Percentiles rank a stretch among this genome's conserved stretches.
Conservation (phyloP, 805 yeast species). For the Blastobotrys mokoenaii region DNA sequence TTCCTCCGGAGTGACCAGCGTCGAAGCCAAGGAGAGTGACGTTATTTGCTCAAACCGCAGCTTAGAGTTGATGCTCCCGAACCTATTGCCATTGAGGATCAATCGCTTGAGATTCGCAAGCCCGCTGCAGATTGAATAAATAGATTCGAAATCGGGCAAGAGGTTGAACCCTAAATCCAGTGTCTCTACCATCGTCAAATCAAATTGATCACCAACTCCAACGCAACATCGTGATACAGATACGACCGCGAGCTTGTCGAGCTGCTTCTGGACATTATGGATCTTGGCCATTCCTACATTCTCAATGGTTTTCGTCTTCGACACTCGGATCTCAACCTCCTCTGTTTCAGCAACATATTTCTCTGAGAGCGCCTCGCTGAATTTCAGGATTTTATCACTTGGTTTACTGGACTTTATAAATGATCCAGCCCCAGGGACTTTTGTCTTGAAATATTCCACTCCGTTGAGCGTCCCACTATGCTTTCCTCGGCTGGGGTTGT, state of each 20-base stretch:
- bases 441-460: constrained; percentile 41
- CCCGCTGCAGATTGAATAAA: constrained; percentile 32
- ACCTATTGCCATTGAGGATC: constrained; percentile 38
- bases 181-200: not conserved
- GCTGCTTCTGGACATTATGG: constrained; percentile 39
- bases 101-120: constrained; percentile 36
- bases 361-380: constrained; percentile 42
- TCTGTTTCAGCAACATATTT: constrained; percentile 38
- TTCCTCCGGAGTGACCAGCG: constrained; percentile 10
- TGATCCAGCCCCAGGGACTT: constrained; percentile 45
- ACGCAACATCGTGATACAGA: constrained; percentile 43
- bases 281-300: constrained; percentile 58
- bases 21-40: constrained; percentile 17
- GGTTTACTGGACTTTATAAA: constrained; percentile 44
- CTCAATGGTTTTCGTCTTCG: constrained; percentile 54
- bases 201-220: constrained; percentile 1
- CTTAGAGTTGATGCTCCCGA: constrained; percentile 7
- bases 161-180: constrained; percentile 59
- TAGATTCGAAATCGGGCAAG: constrained; percentile 33
- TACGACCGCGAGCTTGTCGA: constrained; percentile 36
- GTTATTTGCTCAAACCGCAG: not conserved
- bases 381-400: constrained; percentile 27
- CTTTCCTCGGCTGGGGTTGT: constrained; percentile 57
- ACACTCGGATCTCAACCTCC: constrained; percentile 29
- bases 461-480: constrained; percentile 57